These are phyloP conservation scores for Nakazawaea peltata DNA, from an alignment of 805 yeast species.

Conservation along the genomic window DNA sequence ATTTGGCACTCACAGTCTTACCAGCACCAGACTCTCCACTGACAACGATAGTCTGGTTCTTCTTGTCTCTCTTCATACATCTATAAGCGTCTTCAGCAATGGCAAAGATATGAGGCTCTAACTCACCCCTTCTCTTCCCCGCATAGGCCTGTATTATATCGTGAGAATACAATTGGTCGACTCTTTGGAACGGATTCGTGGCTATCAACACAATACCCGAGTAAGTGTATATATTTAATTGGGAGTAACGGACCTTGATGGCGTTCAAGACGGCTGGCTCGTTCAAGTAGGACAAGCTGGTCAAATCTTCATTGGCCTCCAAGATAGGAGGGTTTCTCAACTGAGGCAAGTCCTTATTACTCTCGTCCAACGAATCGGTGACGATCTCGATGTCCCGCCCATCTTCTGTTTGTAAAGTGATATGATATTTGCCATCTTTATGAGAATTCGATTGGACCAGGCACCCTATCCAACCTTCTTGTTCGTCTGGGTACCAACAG, in stretches of 20 bases:
- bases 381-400: constrained; percentile 40
- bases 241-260: constrained; percentile 80
- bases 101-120: constrained; percentile 95
- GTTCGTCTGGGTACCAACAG: constrained; percentile 76
- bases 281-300: constrained; percentile 83
- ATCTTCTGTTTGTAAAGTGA: constrained; percentile 48
- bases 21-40: constrained; percentile 99
- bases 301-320: constrained; percentile 92
- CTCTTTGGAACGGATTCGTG: constrained; percentile 88
- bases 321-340: constrained; percentile 86
- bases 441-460: constrained; percentile 39
- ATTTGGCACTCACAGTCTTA: constrained; percentile 94
- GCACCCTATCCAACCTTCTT: constrained; percentile 71
- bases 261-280: constrained; percentile 97
- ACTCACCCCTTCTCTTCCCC: constrained; percentile 86
- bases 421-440: constrained; percentile 33
- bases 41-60: constrained; percentile 93
- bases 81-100: constrained; percentile 97
- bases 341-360: constrained; percentile 58
- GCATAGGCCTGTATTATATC: constrained; percentile 94
- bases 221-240: constrained; percentile 87
- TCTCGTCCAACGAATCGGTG: constrained; percentile 39
- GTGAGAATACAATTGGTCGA: constrained; percentile 83
- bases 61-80: constrained; percentile 79
- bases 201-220: constrained; percentile 97